phyloP scores from a whole-genome alignment of 495 filamentous ascomycete genomes.

The Staphylotrichum longicolle region DNA sequence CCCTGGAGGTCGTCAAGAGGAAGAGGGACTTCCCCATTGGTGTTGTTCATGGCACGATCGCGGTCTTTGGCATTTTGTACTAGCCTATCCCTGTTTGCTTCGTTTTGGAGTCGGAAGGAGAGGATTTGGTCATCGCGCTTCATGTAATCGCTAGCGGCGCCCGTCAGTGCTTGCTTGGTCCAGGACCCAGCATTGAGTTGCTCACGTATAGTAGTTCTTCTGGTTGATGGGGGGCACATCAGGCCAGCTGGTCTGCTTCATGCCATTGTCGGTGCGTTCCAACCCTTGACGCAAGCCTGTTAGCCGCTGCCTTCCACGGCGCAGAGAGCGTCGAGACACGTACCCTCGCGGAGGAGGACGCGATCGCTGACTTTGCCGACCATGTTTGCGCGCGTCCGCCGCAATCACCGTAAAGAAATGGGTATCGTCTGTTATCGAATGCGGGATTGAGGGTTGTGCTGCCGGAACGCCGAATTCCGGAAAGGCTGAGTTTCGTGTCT shows the following conservation, averaged over 20 bases:
- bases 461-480: background rate
- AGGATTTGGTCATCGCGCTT: conserved; percentile 97
- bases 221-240: conserved; percentile 91
- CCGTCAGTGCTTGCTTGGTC: conserved; percentile 22
- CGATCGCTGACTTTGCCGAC: conserved; percentile 55
- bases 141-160: conserved; percentile 73
- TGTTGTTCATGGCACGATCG: conserved; percentile 77
- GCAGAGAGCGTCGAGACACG: conserved; percentile 8
- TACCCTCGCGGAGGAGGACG: conserved; percentile 52
- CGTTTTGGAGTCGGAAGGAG: conserved; percentile 78
- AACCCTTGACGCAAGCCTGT: conserved; percentile 60
- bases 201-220: conserved; percentile 99
- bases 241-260: conserved; percentile 92
- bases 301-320: conserved; percentile 10
- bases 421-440: background rate
- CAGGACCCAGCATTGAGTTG: conserved; percentile 18
- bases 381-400: conserved; percentile 32
- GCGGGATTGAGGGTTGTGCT: background rate
- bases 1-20: conserved; percentile 57
- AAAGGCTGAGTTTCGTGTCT: background rate
- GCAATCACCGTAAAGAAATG: background rate
- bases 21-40: conserved; percentile 59
- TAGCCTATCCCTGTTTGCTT: conserved; percentile 74
- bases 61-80: conserved; percentile 79
- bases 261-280: conserved; percentile 94